Conservation (phyloP, 192 early-diverging fungal species). For the Dissophora ornata region DNA sequence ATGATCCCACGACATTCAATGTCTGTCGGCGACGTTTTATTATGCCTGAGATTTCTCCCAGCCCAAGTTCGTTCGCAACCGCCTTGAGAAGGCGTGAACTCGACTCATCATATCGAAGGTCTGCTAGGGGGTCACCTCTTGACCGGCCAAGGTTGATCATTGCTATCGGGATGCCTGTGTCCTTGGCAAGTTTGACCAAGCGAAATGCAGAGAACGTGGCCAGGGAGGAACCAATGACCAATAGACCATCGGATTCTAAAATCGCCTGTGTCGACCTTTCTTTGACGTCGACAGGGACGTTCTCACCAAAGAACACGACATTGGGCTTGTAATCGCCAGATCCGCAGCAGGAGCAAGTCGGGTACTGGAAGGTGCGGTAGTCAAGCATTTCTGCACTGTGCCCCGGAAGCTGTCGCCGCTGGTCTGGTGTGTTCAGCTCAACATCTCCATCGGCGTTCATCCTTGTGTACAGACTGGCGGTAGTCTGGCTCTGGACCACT, state of each 20-base stretch:
- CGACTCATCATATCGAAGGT: conserved; percentile 58
- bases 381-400: too few relatives aligned
- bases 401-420: conserved; percentile 7
- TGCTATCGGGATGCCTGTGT: conserved; percentile 68
- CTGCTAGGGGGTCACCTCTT: conserved; percentile 72
- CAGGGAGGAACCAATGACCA: conserved; percentile 85
- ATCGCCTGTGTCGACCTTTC: conserved; percentile 68
- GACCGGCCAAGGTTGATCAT: conserved; percentile 83
- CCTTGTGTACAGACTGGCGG: conserved; percentile 55
- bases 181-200: conserved; percentile 73
- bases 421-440: conserved; percentile 22
- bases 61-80: conserved; percentile 22
- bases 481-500: conserved; percentile 56
- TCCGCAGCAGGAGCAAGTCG: conserved; percentile 73
- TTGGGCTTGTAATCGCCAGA: conserved; percentile 76
- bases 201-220: conserved; percentile 88
- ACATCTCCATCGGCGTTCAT: conserved; percentile 62
- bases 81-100: conserved; percentile 52
- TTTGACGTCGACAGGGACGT: conserved; percentile 69
- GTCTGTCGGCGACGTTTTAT: conserved; percentile 8
- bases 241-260: conserved; percentile 66
- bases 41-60: conserved; percentile 25
- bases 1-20: conserved; percentile 46
- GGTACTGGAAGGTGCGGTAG: conserved; percentile 78
- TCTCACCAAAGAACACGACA: conserved; percentile 94